Percentiles rank a stretch among this genome's conserved stretches.
Conservation (phyloP, 2,329 filamentous ascomycete species). For the Fusarium sp. region DNA sequence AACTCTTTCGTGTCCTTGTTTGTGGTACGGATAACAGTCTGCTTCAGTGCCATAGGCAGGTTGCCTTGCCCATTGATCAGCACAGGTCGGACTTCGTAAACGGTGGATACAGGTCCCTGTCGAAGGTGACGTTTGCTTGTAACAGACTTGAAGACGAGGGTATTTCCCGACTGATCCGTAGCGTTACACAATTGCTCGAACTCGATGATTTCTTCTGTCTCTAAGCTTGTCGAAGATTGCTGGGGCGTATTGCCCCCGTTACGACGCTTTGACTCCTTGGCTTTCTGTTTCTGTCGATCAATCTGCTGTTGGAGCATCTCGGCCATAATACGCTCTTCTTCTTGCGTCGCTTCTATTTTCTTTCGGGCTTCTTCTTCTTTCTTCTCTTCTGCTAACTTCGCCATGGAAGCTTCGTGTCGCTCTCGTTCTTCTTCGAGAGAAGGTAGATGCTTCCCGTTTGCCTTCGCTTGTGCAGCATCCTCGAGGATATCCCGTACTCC, state of each 20-base stretch:
- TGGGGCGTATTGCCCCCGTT: conserved; percentile 48
- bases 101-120: conserved; percentile 71
- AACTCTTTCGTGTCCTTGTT: conserved; percentile 69
- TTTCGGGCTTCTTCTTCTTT: conserved; percentile 63
- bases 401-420: conserved; percentile 78
- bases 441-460: conserved; percentile 78
- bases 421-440: conserved; percentile 91
- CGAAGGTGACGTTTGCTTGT: conserved; percentile 74
- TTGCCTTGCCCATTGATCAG: conserved; percentile 63
- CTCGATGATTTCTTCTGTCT: conserved; percentile 56
- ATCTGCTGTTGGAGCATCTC: conserved; percentile 79
- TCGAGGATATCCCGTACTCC: conserved; percentile 81
- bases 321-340: conserved; percentile 76
- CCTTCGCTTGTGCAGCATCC: conserved; percentile 82
- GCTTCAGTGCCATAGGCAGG: conserved; percentile 78
- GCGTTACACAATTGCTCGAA: conserved; percentile 75
- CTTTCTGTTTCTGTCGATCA: conserved; percentile 71
- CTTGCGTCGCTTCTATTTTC: conserved; percentile 65
- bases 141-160: conserved; percentile 75
- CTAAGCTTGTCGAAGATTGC: conserved; percentile 43
- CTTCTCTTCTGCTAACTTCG: conserved; percentile 67
- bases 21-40: conserved; percentile 68
- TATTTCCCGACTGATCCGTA: conserved; percentile 70
- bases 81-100: conserved; percentile 78
- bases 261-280: conserved; percentile 70